phyloP scores from a whole-genome alignment of 1,284 basidiomycete species.

The Leccinum solheimii region DNA sequence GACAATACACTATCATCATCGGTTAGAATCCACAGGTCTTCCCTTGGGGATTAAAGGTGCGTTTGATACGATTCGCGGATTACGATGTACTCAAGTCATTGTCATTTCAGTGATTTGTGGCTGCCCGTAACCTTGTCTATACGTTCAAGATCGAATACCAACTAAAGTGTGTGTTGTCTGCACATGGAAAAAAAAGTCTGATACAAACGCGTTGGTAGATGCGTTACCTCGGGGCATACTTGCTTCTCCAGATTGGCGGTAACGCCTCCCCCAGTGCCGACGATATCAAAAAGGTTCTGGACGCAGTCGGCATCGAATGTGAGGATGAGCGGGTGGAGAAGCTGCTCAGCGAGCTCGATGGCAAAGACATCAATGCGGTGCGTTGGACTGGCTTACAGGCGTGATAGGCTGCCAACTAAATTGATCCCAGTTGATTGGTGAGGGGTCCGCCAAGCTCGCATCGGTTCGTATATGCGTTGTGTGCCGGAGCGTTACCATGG shows the following conservation, averaged over 20 bases:
- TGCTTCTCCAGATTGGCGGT: slow-evolving; percentile 95
- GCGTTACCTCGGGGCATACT: slow-evolving; percentile 97
- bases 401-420: neutral
- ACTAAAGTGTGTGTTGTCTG: slow-evolving; percentile 42
- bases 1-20: slow-evolving; percentile 37
- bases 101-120: slow-evolving; percentile 76
- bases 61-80: slow-evolving; percentile 12
- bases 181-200: neutral
- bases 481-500: slow-evolving; percentile 1
- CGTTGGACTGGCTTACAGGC: slow-evolving; percentile 25
- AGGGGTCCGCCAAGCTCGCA: slow-evolving; percentile 91
- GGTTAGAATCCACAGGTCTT: slow-evolving; percentile 91
- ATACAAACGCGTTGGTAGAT: slow-evolving; percentile 53
- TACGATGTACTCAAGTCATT: slow-evolving; percentile 1
- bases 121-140: slow-evolving; percentile 57
- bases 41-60: slow-evolving; percentile 83
- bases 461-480: slow-evolving; percentile 66
- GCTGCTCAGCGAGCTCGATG: slow-evolving; percentile 90
- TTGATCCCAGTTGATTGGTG: slow-evolving; percentile 77
- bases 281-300: slow-evolving; percentile 91
- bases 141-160: slow-evolving; percentile 34
- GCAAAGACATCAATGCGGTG: slow-evolving; percentile 87
- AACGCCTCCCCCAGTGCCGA: slow-evolving; percentile 85
- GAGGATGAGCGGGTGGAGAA: slow-evolving; percentile 84
- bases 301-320: slow-evolving; percentile 85